These are phyloP conservation scores for Hortaea werneckii DNA, from an alignment of 2,329 filamentous ascomycete genomes.

Conservation along the genomic window DNA sequence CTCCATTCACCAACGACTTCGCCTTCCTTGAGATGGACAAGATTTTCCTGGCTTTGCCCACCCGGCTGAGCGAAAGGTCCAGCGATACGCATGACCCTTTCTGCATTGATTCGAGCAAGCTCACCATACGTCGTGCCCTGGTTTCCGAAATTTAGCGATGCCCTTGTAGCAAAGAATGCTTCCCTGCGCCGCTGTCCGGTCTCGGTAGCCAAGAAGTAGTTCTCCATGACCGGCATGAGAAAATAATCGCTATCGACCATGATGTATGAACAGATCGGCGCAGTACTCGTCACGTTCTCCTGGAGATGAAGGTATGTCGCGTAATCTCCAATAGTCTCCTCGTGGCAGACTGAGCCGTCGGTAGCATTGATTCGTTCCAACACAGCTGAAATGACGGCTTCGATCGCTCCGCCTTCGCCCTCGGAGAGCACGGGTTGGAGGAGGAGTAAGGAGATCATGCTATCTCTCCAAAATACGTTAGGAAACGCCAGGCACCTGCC, in stretches of 20 bases:
- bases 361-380: no score
- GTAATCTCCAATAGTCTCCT: constrained; percentile 57
- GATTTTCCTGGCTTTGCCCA: constrained; percentile 42
- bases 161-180: constrained; percentile 32
- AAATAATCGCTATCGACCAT: constrained; percentile 53
- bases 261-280: constrained; percentile 37
- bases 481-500: no score
- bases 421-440: no score
- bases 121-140: constrained; percentile 43
- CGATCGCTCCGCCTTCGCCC: no score
- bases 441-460: no score
- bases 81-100: constrained; percentile 49
- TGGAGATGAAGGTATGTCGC: constrained; percentile 50
- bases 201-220: constrained; percentile 45
- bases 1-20: constrained; percentile 53
- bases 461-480: no score
- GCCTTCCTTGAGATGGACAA: constrained; percentile 47
- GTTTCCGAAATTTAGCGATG: constrained; percentile 43
- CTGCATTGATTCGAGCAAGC: constrained; percentile 42
- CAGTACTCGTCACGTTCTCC: constrained; percentile 42
- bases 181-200: constrained; percentile 30
- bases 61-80: constrained; percentile 40
- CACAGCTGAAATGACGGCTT: no score
- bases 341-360: constrained; percentile 45
- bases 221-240: constrained; percentile 47